Evolutionary conservation across 2,329 filamentous ascomycete genomes (phyloP), one percentile per base, ranked within the genome.

Genomic region (Dactylonectria macrodidyma): DNA sequence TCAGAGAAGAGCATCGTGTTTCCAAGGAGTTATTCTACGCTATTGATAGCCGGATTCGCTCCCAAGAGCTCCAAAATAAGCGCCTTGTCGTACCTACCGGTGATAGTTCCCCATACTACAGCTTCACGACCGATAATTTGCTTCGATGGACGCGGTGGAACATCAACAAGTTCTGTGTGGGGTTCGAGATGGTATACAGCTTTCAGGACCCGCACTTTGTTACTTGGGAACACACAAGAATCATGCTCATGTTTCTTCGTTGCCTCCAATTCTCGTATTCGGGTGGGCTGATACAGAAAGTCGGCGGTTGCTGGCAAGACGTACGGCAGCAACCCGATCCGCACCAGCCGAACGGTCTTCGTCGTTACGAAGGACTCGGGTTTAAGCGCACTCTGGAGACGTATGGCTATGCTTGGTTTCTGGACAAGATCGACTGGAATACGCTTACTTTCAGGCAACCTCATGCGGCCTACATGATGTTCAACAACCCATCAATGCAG

Each of bases 401-500:
- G 2, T 62, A 62, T 14, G 38, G 50, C 50, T 55, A 62, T 55
- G 38, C 59, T n/a, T 62, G 50, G 50, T 62, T 62, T 36, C 59
- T 55, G 9, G 50, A 62, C 10, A 62, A 62, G 50, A 38, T 62
- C 26, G 59, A 62, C 50, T 62, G 26, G 50, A 34, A 19, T 33
- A 59, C 26, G 44, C 44, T 50, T 8, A 59, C 56, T 38, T 59
- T 59, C 6, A 8, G 11, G 2, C 24, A 55, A 22, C 30, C 33
- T 8, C 16, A 62, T 33, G 59, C 51, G 3, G 19, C 59, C 16
- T 62, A 62, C 7, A 56, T 56, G 41, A 55, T 62, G 41, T 62
- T 62, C 2, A 62, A 62, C 12, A 56, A 62, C 38, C 59, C 51
- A 22, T 62, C 51, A 2, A 48, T 62, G 30, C 59, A 62, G 59